Base-by-base conservation (phyloP, 345 rosid species). In the Microcos paniculata region DNA sequence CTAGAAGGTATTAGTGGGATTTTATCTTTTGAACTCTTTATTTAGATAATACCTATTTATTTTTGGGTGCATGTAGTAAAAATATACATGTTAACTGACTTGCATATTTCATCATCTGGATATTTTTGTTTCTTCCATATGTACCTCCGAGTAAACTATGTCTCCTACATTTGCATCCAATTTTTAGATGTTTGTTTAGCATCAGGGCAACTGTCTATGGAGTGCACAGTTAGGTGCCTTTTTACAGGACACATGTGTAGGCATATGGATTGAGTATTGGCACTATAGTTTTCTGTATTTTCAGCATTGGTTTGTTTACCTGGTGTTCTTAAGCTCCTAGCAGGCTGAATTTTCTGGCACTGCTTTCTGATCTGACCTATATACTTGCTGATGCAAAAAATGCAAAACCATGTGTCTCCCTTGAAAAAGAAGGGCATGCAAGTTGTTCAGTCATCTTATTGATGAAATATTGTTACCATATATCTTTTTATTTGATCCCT, bases 1-100 rank as follows among this genome's bases (percentile, higher is more conserved):
- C 82, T 87, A 72, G 79, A 84, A 84, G 98, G 97, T 91, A 72
- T 72, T 48, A 12, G 55, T 59, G 40, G 16, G 63, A 76, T 74
- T 72, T 72, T 78, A 49, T 62, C 63, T 62, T 78, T 76, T 71
- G n/a, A 63, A 28, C 67, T n/a, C n/a, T 58, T 38, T 49, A 19
- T 78, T 28, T 43, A 30, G 23, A 28, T 24, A 28, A 8, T 38
- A 15, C 6, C 12, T 53, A n/a, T 16, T 14, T 57, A 19, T 61
- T 51, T 28, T 45, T 48, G 18, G 4, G 4, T 35, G 40, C 6
- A 18, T 23, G 19, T 56, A 19, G 35, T 78, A 69, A 40, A 14
- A 16, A 46, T 71, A 28, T 40, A 21, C 49, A 58, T 56, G 68
- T 46, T 52, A 51, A 53, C 26, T 38, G 59, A 66, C 48, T 76